Base-by-base conservation (phyloP, 768 basidiomycete genomes). In the Hericium coralloides region DNA sequence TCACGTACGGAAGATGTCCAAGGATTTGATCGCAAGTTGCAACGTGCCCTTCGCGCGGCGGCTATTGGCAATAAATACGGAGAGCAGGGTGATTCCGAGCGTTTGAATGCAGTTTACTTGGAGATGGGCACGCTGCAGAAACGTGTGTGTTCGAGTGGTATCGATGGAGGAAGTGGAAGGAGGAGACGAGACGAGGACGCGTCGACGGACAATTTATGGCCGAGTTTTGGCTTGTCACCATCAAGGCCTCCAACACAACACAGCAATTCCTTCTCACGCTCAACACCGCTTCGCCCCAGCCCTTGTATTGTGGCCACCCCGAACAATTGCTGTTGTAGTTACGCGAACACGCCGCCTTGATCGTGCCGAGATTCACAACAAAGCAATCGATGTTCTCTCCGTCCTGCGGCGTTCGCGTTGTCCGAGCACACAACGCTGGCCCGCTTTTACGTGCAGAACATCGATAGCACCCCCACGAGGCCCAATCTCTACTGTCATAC, bases 11-110 rank as follows among this genome's bases (percentile, higher is more conserved):
- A 66, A 68, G 65, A 66, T 63, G 68, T 64, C 66, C 52, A 52
- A 67, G 73, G 73, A 83, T 85, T 83, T 85, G 83, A 85, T 86
- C 75, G 75, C 83, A 86, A 86, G 84, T 85, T 88, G 85, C 80
- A 86, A 86, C 84, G 85, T 88, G 85, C 80, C 84, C 79, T 73
- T 74, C 71, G 76, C 69, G 72, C 73, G 73, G 73, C 77, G 73
- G 72, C 72, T 74, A 74, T 74, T 77, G 73, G 71, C 72, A 74
- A 75, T 72, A 69, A 58, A 57, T 57, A 59, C 56, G 54, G 43
- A 18, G n/a, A n/a, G n/a, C 43, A 18, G 17, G 43, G 20, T 43
- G 57, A 39, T 56, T 49, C 54, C 58, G 50, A 12, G 43, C 43
- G 43, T 45, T 45, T 20, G 17, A n/a, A 8, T 4, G 18, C 31